Percentiles rank a stretch among this genome's conserved stretches.
These are phyloP conservation scores for Sporothrix euskadiensis DNA, from an alignment of 2,329 filamentous ascomycete genomes.

Conservation along the genomic window DNA sequence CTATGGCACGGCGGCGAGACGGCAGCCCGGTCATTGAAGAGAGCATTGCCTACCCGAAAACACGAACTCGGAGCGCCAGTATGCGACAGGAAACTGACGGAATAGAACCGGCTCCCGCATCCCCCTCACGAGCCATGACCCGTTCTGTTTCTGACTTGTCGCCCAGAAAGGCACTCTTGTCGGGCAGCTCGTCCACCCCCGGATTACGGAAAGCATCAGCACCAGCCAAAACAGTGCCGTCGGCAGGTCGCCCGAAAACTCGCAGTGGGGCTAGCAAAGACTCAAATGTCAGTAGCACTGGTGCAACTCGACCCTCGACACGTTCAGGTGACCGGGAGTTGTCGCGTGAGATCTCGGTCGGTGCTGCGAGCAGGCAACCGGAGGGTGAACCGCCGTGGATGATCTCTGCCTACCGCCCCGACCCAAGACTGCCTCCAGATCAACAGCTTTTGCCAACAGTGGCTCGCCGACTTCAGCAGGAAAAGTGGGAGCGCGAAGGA, in stretches of 20 bases:
- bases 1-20: slow-evolving; percentile 62
- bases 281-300: slow-evolving; percentile 48
- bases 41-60: slow-evolving; percentile 59
- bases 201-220: slow-evolving; percentile 47
- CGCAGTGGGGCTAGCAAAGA: slow-evolving; percentile 58
- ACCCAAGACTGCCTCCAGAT: slow-evolving; percentile 88
- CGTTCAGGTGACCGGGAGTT: slow-evolving; percentile 61
- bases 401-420: slow-evolving; percentile 90
- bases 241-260: slow-evolving; percentile 60
- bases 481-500: slow-evolving; percentile 92
- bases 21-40: slow-evolving; percentile 56
- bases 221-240: slow-evolving; percentile 41
- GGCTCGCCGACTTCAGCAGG: slow-evolving; percentile 84
- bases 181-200: background rate
- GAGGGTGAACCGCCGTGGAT: slow-evolving; percentile 97
- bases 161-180: slow-evolving; percentile 51
- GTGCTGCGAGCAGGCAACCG: slow-evolving; percentile 62
- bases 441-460: slow-evolving; percentile 95
- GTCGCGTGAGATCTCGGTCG: slow-evolving; percentile 46
- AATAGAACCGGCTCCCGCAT: background rate
- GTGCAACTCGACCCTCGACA: slow-evolving; percentile 60
- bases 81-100: slow-evolving; percentile 39
- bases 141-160: slow-evolving; percentile 53
- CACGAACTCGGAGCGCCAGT: slow-evolving; percentile 70
- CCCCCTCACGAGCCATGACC: slow-evolving; percentile 14